Conservation (phyloP, 805 yeast genomes). For the Candida coquimbonensis region DNA sequence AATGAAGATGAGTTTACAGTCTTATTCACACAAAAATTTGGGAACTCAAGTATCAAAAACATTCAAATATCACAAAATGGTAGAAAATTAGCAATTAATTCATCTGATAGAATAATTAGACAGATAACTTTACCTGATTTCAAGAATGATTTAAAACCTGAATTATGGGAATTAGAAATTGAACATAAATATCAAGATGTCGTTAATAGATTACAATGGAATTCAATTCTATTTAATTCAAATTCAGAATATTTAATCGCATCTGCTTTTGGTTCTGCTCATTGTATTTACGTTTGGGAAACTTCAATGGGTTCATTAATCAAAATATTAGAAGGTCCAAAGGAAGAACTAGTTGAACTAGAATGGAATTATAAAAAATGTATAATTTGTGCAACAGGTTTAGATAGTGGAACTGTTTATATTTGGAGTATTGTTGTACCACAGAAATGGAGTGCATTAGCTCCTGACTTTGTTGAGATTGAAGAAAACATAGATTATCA, state of each 20-base stretch:
- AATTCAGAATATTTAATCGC: conserved; percentile 83
- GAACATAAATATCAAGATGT: conserved; percentile 87
- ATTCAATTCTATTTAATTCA: conserved; percentile 65
- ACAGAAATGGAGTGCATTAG: conserved; percentile 93
- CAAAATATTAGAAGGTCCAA: conserved; percentile 84
- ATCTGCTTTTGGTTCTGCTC: conserved; percentile 80
- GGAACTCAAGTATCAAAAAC: conserved; percentile 66
- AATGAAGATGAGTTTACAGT: conserved; percentile 20
- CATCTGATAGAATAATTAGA: conserved; percentile 71
- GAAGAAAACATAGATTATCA: conserved; percentile 86
- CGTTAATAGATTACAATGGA: conserved; percentile 86
- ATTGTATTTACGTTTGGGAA: conserved; percentile 91
- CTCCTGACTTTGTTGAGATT: conserved; percentile 92
- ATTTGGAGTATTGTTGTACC: conserved; percentile 79
- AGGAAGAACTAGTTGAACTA: conserved; percentile 78
- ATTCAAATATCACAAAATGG: conserved; percentile 53
- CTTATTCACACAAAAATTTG: conserved; percentile 46
- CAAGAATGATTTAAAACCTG: conserved; percentile 11
- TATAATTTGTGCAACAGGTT: conserved; percentile 72
- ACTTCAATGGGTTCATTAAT: conserved; percentile 81
- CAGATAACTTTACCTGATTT: conserved; percentile 45
- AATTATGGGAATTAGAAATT: conserved; percentile 45
- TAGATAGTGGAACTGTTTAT: conserved; percentile 77
- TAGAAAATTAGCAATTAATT: conserved; percentile 59
- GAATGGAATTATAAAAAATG: conserved; percentile 81